Evolutionary conservation across 257 asterid genomes (phyloP).

Genomic region (Osmanthus fragrans): DNA sequence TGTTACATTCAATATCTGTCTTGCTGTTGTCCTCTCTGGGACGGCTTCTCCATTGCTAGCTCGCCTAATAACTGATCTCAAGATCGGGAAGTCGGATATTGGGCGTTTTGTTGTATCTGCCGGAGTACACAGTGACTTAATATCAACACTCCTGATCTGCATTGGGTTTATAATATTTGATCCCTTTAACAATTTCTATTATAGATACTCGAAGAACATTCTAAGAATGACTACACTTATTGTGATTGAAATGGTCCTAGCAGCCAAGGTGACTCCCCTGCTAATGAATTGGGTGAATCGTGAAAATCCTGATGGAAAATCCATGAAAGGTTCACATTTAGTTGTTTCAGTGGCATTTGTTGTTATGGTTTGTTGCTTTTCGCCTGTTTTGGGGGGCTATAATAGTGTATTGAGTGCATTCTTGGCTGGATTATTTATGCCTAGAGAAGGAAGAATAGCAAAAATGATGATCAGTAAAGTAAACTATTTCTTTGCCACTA

Average conservation of each 20-base stretch:
- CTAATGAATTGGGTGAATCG: slow-evolving; percentile 89
- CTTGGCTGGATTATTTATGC: slow-evolving; percentile 86
- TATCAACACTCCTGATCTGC: slow-evolving; percentile 54
- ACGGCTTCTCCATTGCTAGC: slow-evolving; percentile 73
- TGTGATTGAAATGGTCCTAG: slow-evolving; percentile 44
- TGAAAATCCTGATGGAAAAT: slow-evolving; percentile 87
- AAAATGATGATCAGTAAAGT: slow-evolving; percentile 73
- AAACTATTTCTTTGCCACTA: slow-evolving; percentile 65
- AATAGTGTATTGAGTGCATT: slow-evolving; percentile 74
- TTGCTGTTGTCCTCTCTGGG: slow-evolving; percentile 60
- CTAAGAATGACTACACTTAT: slow-evolving; percentile 41
- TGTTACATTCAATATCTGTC: slow-evolving; percentile 58
- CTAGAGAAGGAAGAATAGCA: slow-evolving; percentile 83
- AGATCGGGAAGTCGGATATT: slow-evolving; percentile 89
- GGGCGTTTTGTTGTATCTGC: slow-evolving; percentile 82
- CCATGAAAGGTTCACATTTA: slow-evolving; percentile 85
- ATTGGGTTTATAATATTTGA: slow-evolving; percentile 65
- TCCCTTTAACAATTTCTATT: slow-evolving; percentile 37
- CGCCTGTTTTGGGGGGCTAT: slow-evolving; percentile 47
- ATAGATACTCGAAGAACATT: slow-evolving; percentile 18
- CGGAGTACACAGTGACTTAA: slow-evolving; percentile 67
- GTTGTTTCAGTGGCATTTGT: slow-evolving; percentile 68
- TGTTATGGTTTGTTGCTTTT: slow-evolving; percentile 55
- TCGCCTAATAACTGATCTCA: slow-evolving; percentile 69
- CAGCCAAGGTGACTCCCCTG: slow-evolving; percentile 60